phyloP scores from a whole-genome alignment of 345 rosid genomes.

The Eucalyptus caleyi region DNA sequence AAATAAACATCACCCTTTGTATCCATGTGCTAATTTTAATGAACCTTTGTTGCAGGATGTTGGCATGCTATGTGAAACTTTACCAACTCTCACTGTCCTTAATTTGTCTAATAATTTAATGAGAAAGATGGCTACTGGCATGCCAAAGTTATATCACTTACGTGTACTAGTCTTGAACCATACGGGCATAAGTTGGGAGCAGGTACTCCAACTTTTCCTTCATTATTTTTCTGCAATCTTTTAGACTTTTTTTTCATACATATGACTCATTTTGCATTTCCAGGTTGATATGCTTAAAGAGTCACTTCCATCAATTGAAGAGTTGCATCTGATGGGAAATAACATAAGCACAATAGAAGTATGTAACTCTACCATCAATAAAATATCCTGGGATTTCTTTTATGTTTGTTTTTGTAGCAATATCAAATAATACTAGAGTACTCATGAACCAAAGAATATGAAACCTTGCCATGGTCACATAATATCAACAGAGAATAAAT shows the following conservation, averaged over 20 bases:
- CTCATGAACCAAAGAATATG: background rate
- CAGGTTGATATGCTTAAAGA: constrained; percentile 66
- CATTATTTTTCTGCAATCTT: background rate
- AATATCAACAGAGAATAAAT: background rate
- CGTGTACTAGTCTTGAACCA: constrained; percentile 66
- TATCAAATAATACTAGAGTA: background rate
- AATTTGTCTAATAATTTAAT: constrained; percentile 64
- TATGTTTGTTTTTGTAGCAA: background rate
- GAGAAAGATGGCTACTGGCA: constrained; percentile 19
- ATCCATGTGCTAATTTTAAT: background rate
- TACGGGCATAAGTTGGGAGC: constrained; percentile 60
- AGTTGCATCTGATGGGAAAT: constrained; percentile 88
- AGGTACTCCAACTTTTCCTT: constrained; percentile 23
- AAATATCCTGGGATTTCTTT: background rate
- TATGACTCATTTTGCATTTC: background rate
- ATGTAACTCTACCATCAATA: background rate
- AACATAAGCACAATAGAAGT: constrained; percentile 47
- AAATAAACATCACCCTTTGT: background rate
- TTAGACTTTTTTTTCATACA: background rate
- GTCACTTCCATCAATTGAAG: constrained; percentile 67
- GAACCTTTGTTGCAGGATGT: constrained; percentile 40
- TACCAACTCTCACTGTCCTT: constrained; percentile 50
- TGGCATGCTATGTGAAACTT: constrained; percentile 54
- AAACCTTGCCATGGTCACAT: background rate
- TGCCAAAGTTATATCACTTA: constrained; percentile 44